Evolutionary conservation across 345 rosid species (phyloP).

Genomic region (Eucalyptus tenuipes): DNA sequence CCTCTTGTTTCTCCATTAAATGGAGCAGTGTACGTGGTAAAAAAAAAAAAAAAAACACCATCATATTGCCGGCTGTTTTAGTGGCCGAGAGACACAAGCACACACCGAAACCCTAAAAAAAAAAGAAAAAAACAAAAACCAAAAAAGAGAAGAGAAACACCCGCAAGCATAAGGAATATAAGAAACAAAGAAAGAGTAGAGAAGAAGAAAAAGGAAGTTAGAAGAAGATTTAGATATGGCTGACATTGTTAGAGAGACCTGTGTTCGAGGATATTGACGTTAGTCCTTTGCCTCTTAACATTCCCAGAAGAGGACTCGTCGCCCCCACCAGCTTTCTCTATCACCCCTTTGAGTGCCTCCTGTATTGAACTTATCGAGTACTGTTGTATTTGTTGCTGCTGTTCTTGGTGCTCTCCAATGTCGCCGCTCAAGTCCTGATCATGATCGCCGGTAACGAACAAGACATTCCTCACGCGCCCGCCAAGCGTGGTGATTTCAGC

Average conservation of each 20-base stretch:
- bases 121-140: not conserved
- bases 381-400: constrained; percentile 12
- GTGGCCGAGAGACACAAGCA: not conserved
- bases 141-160: not conserved
- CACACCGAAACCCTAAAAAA: not conserved
- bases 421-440: constrained; percentile 14
- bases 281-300: constrained; percentile 82
- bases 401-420: constrained; percentile 6
- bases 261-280: constrained; percentile 49
- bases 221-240: not conserved
- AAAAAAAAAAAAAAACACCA: not conserved
- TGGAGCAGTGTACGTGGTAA: not conserved
- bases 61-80: not conserved
- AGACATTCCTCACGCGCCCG: constrained; percentile 87
- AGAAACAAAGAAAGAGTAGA: not conserved
- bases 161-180: not conserved
- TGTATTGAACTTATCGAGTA: constrained; percentile 63
- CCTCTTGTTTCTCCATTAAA: not conserved
- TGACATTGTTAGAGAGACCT: constrained; percentile 35
- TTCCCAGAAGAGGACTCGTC: constrained; percentile 62
- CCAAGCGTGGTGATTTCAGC: constrained; percentile 94
- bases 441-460: constrained; percentile 85
- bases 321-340: constrained; percentile 65
- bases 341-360: constrained; percentile 83
- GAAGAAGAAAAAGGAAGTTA: not conserved